Evolutionary conservation across 139 green algal genomes (phyloP).

Genomic region (Coelastrella sp.): DNA sequence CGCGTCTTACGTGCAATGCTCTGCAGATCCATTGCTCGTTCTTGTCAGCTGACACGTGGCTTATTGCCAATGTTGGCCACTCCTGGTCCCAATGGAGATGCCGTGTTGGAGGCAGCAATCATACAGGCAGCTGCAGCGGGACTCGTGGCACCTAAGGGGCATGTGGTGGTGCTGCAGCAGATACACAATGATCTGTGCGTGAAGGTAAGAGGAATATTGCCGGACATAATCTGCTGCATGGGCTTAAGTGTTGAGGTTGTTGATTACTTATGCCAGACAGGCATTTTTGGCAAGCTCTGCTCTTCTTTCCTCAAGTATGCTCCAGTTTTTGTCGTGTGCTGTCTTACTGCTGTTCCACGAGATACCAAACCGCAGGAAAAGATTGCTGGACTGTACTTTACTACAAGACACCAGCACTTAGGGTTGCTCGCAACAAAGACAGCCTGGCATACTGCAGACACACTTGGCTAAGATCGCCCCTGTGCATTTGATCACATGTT

Average conservation of each 20-base stretch:
- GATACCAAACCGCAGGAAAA: neutral
- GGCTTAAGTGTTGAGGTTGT: too few species aligned
- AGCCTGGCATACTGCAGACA: neutral
- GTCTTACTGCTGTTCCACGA: neutral
- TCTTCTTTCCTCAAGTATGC: too few species aligned
- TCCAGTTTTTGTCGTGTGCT: too few species aligned
- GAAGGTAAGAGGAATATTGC: constrained; percentile 48
- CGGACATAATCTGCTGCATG: too few species aligned
- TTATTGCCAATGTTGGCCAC: constrained; percentile 91
- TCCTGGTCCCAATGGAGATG: constrained; percentile 71
- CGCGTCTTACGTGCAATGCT: neutral
- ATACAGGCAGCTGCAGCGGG: constrained; percentile 46
- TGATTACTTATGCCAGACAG: too few species aligned
- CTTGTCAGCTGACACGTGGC: constrained; percentile 83
- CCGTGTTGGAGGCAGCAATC: constrained; percentile 42
- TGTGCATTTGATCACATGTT: too few species aligned
- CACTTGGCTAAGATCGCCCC: too few species aligned
- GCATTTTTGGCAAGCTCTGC: too few species aligned
- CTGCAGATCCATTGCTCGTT: constrained; percentile 67
- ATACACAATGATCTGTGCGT: constrained; percentile 69
- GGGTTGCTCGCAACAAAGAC: neutral
- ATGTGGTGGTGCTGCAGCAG: constrained; percentile 82
- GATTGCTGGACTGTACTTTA: neutral
- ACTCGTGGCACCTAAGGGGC: constrained; percentile 76
- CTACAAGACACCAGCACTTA: neutral